phyloP scores from a whole-genome alignment of 2,329 filamentous ascomycete species.

The Chaetomium strumarium region DNA sequence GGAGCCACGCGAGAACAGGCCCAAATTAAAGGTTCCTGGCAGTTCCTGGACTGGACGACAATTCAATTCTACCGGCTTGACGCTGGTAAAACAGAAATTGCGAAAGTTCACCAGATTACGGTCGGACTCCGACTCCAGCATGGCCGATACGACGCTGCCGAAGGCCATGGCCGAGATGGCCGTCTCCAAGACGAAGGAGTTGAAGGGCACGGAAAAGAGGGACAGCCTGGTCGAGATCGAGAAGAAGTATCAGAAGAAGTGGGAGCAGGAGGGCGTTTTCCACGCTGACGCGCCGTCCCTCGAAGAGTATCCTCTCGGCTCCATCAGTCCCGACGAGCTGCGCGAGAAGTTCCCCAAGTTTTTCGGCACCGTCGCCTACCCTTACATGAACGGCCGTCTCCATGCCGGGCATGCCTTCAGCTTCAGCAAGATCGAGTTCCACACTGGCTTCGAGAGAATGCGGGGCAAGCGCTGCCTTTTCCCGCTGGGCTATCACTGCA shows the following conservation, averaged over 20 bases:
- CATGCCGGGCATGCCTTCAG: conserved; percentile 94
- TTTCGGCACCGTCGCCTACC: conserved; percentile 59
- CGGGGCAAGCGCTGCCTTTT: conserved; percentile 82
- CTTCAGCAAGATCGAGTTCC: conserved; percentile 88
- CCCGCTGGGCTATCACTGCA: conserved; percentile 92
- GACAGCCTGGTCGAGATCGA: conserved; percentile 76
- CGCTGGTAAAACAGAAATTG: background rate
- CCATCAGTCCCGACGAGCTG: conserved; percentile 67
- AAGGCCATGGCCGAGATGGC: conserved; percentile 47
- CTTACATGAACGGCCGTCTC: conserved; percentile 81
- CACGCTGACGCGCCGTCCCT: conserved; percentile 77
- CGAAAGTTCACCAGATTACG: background rate
- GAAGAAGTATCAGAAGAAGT: conserved; percentile 82
- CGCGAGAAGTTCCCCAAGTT: conserved; percentile 83
- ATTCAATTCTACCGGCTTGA: background rate
- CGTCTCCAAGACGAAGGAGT: conserved; percentile 55
- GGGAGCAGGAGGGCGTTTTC: conserved; percentile 74
- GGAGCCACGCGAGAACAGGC: conserved; percentile 6
- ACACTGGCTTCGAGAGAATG: conserved; percentile 80
- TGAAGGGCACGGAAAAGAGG: conserved; percentile 74
- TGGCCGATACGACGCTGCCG: conserved; percentile 29
- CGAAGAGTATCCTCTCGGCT: conserved; percentile 68
- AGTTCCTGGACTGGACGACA: background rate
- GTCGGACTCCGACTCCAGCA: background rate
- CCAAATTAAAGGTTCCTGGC: background rate